These are phyloP conservation scores for Marasmius sp. DNA, from an alignment of 1,284 basidiomycete genomes.

Conservation along the genomic window DNA sequence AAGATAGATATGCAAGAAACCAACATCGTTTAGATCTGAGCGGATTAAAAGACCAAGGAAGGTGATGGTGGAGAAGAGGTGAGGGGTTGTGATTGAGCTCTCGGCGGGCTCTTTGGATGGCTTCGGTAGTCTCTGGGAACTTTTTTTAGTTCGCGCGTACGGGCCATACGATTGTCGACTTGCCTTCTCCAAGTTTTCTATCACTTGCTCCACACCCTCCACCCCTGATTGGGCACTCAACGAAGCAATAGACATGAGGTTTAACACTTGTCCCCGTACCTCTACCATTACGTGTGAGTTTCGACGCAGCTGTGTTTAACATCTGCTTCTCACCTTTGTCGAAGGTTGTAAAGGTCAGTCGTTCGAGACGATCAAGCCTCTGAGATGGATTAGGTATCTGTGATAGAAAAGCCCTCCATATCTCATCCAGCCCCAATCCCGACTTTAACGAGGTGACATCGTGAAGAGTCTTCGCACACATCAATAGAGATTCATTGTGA, in stretches of 20 bases:
- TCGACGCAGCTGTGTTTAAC: neutral
- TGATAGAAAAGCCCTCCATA: constrained; percentile 50
- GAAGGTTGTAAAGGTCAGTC: neutral
- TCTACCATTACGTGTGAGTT: constrained; percentile 22
- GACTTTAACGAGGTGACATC: constrained; percentile 46
- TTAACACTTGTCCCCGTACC: constrained; percentile 36
- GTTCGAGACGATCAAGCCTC: constrained; percentile 7
- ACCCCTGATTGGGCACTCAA: constrained; percentile 23
- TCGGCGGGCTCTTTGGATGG: too few relatives aligned
- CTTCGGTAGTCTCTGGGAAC: neutral
- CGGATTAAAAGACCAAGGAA: neutral
- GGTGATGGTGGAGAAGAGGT: neutral
- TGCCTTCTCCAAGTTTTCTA: constrained; percentile 11
- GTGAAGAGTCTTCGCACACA: constrained; percentile 33
- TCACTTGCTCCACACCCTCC: constrained; percentile 8
- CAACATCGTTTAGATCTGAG: neutral
- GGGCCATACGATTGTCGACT: neutral
- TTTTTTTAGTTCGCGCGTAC: too few relatives aligned
- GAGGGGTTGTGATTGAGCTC: neutral
- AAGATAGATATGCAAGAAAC: neutral
- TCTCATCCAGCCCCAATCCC: constrained; percentile 54
- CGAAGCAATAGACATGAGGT: constrained; percentile 40
- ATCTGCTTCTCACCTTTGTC: neutral
- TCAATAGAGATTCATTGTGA: constrained; percentile 30
- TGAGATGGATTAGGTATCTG: constrained; percentile 6